Base-by-base conservation (phyloP, 2,329 filamentous ascomycete genomes). In the Aspergillus jensenii region DNA sequence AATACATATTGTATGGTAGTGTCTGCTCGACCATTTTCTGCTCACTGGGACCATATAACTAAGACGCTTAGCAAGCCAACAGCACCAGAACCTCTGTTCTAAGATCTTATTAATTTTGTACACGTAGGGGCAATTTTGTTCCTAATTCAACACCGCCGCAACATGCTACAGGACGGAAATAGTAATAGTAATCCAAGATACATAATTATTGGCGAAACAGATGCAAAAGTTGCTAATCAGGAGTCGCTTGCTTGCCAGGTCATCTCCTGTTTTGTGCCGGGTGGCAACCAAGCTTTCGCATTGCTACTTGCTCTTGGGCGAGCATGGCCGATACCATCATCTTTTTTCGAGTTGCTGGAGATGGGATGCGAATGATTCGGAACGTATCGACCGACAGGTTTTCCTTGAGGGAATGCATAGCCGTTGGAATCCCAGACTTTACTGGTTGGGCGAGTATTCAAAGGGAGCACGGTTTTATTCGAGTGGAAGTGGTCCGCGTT, bases 191-290 rank as follows among this genome's bases (percentile, higher is more conserved):
- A 37, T 5, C 5, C 35, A 37, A 37, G 55, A 58, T 64, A 62
- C 63, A 50, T 49, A 60, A 64, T 57, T 63, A 46, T 44, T 25
- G 48, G 39, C 50, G 48, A 43, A 31, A 46, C 48, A 27, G 12
- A 3, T 6, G 44, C 48, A 62, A 53, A 53, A 17, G 55, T 64
- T 59, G 59, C 61, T 35, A 65, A 55, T 45, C 66, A 65, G 52
- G 73, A 72, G 65, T 85, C 82, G 55, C 72, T 76, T 25, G 72
- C 71, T 62, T 79, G 80, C 93, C 92, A 96, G 2, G 90, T 96
- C 52, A 91, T 89, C 72, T 96, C 90, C 72, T 93, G 90, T 70
- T 86, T 92, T 2, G 91, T 96, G 7, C 91, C 90, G 0, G 89
- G 88, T 17, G 89, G 84, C 58, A 96, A 77, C 86, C 90, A 93